These are phyloP conservation scores for Vitis amurensis DNA, from an alignment of 164 flowering plant genomes.

Conservation along the genomic window DNA sequence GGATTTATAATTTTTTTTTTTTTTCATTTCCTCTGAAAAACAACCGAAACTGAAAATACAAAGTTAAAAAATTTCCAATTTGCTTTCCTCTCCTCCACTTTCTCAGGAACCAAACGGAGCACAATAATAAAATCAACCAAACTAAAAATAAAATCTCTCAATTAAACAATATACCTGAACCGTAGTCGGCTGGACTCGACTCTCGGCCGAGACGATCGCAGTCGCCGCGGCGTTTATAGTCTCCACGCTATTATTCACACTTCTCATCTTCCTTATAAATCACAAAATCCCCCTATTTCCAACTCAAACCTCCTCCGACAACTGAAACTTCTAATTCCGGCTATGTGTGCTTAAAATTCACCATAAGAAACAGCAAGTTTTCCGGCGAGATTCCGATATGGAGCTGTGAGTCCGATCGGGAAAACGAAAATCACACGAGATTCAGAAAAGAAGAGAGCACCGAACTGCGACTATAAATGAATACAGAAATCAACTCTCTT, in stretches of 20 bases:
- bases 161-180: slow-evolving; percentile 33
- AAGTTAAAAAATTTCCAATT: too few species aligned
- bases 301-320: neutral
- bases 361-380: neutral
- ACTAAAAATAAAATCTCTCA: neutral
- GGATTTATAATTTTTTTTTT: too few species aligned
- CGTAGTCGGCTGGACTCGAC: slow-evolving; percentile 47
- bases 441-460: too few species aligned
- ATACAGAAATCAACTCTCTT: neutral
- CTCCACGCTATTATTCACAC: slow-evolving; percentile 43
- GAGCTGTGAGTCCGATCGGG: neutral
- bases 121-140: neutral
- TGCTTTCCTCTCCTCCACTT: neutral
- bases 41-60: too few species aligned
- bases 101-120: neutral
- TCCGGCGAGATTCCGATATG: slow-evolving; percentile 7
- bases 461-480: neutral
- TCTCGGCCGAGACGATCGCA: slow-evolving; percentile 64
- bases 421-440: neutral
- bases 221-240: slow-evolving; percentile 70
- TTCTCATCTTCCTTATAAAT: slow-evolving; percentile 22
- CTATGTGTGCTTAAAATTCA: neutral
- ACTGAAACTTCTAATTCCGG: neutral
- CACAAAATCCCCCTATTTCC: neutral
- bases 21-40: too few species aligned